Percentiles rank a stretch among this genome's conserved stretches.
These are phyloP conservation scores for Sporisorium graminicola DNA, from an alignment of 1,284 basidiomycete species.

Conservation along the genomic window DNA sequence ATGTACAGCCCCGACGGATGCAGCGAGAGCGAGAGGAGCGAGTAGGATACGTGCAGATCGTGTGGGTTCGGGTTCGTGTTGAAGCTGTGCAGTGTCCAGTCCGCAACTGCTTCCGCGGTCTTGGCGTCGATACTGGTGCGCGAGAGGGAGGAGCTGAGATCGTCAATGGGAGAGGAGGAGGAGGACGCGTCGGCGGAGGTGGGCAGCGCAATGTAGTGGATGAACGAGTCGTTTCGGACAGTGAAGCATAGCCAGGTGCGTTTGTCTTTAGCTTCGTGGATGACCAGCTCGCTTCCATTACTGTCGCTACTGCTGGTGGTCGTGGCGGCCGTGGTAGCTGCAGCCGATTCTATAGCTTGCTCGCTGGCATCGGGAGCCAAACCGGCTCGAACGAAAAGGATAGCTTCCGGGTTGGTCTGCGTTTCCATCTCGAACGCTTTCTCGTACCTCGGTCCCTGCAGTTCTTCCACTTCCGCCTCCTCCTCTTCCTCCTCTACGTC, in stretches of 20 bases:
- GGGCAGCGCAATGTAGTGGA: conserved; percentile 63
- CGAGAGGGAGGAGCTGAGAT: conserved; percentile 6
- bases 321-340: no score
- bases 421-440: conserved; percentile 55
- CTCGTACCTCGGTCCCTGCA: conserved; percentile 29
- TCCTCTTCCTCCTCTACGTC: conserved; percentile 18
- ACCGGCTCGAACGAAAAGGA: conserved; percentile 54
- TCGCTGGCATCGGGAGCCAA: conserved; percentile 17
- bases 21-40: conserved; percentile 58
- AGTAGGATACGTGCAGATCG: conserved; percentile 63
- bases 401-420: conserved; percentile 59
- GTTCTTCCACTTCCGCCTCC: conserved; percentile 30
- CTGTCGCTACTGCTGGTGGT: background rate
- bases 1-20: conserved; percentile 57
- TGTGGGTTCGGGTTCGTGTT: conserved; percentile 60
- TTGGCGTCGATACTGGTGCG: background rate
- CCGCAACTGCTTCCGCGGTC: background rate
- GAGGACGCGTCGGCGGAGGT: conserved; percentile 27
- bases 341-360: background rate
- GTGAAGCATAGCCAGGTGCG: conserved; percentile 62
- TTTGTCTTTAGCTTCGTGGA: conserved; percentile 22
- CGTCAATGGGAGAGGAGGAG: background rate
- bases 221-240: conserved; percentile 48
- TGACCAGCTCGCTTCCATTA: conserved; percentile 13
- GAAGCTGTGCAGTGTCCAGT: conserved; percentile 51